Percentiles rank a stretch among this genome's conserved stretches.
Evolutionary conservation across 2,329 filamentous ascomycete species (phyloP).

Genomic region (Xylariaceae sp.): DNA sequence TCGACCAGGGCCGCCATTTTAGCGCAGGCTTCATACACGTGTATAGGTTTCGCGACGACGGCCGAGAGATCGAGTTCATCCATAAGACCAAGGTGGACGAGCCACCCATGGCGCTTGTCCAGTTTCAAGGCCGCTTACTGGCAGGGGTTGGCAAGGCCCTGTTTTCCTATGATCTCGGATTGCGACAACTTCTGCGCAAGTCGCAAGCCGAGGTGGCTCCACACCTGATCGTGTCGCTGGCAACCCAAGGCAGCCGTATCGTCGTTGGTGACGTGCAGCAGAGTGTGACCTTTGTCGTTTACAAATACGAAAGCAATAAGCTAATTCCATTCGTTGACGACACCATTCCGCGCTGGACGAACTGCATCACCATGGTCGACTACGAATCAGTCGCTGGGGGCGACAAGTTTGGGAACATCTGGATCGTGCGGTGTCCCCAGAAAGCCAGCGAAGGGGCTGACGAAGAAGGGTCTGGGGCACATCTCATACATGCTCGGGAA

Average conservation of each 20-base stretch:
- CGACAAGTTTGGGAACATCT: conserved; percentile 97
- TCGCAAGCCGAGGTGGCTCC: conserved; percentile 72
- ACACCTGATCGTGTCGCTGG: conserved; percentile 78
- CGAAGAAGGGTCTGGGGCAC: conserved; percentile 81
- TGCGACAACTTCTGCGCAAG: conserved; percentile 88
- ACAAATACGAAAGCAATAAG: conserved; percentile 85
- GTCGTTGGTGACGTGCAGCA: conserved; percentile 90
- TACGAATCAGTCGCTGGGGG: conserved; percentile 93
- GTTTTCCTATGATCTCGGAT: conserved; percentile 85
- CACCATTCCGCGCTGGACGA: conserved; percentile 82
- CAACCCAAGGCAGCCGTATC: conserved; percentile 86
- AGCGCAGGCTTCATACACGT: conserved; percentile 82
- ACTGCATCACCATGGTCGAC: conserved; percentile 86
- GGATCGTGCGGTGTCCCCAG: conserved; percentile 78
- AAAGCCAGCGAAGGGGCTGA: conserved; percentile 86
- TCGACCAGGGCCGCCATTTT: conserved; percentile 67
- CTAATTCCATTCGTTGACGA: conserved; percentile 93
- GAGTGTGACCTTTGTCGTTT: conserved; percentile 84
- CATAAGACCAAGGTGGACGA: conserved; percentile 93
- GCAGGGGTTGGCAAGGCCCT: conserved; percentile 79
- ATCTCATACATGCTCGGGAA: conserved; percentile 81
- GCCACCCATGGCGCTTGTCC: conserved; percentile 81
- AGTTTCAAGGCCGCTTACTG: conserved; percentile 83
- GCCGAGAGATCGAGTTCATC: conserved; percentile 84
- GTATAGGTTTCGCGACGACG: conserved; percentile 81